A percentile compares a stretch with the other conserved stretches of the same genome.
Conservation (phyloP, 2,329 filamentous ascomycete species). For the Mycosphaerella arachidis region DNA sequence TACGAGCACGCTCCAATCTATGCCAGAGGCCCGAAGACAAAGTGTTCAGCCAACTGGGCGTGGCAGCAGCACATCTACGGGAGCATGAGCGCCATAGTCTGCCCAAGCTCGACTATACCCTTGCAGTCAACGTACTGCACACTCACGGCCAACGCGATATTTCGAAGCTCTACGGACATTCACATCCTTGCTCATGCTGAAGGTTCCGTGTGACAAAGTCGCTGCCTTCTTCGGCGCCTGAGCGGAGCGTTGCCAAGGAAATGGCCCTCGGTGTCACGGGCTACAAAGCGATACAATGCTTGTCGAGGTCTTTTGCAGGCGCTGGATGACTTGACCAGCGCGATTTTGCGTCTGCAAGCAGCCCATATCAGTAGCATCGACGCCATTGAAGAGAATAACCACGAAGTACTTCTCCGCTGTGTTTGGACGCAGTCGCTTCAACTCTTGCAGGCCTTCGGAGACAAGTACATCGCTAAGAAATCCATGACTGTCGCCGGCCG, state of each 20-base stretch:
- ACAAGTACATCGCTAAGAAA: too few relatives aligned
- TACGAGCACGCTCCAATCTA: not conserved
- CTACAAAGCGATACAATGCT: slow-evolving; percentile 1
- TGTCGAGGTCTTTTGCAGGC: not conserved
- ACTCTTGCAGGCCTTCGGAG: not conserved
- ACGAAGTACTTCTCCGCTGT: not conserved
- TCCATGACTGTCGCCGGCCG: not conserved
- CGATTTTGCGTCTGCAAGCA: not conserved
- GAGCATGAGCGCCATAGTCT: not conserved
- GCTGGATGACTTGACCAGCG: not conserved
- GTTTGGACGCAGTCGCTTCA: not conserved
- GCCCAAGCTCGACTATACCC: not conserved
- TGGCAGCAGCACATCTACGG: not conserved
- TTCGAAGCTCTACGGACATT: not conserved
- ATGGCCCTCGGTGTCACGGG: not conserved
- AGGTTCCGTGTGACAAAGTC: not conserved
- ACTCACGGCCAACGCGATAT: not conserved
- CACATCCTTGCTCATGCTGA: slow-evolving; percentile 4
- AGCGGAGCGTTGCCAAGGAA: not conserved
- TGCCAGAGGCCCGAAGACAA: not conserved
- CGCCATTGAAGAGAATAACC: not conserved
- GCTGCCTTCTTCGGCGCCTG: slow-evolving; percentile 1
- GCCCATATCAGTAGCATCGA: not conserved
- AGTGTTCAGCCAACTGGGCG: not conserved
- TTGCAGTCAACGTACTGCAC: not conserved